Evolutionary conservation across 2,329 filamentous ascomycete species (phyloP).

Genomic region (Pyrenochaeta sp.): DNA sequence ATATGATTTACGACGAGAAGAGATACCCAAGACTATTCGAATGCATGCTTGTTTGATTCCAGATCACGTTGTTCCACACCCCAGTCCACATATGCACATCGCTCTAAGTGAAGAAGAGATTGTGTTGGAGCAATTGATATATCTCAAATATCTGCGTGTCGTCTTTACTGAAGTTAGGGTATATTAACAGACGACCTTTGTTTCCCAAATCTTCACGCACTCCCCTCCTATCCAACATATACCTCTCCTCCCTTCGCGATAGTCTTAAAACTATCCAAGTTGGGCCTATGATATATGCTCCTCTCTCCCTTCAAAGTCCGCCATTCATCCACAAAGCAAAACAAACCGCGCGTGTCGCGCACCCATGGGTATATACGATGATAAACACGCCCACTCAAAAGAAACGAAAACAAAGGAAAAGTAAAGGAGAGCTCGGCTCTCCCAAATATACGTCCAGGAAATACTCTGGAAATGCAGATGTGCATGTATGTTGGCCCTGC

Average conservation of each 20-base stretch:
- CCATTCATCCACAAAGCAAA: no score
- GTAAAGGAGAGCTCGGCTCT: no score
- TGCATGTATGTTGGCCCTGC: no score
- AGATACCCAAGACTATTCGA: neutral
- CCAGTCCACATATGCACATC: no score
- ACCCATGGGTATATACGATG: constrained; percentile 1
- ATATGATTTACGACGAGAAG: neutral
- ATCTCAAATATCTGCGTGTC: neutral
- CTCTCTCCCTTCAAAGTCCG: no score
- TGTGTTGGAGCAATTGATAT: neutral
- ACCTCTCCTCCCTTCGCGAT: neutral
- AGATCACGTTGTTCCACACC: no score
- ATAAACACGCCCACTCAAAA: neutral
- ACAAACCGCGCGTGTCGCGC: neutral
- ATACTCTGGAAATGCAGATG: no score
- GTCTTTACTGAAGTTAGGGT: neutral
- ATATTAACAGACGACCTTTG: neutral
- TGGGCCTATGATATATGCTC: neutral
- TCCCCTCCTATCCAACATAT: neutral
- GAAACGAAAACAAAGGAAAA: neutral
- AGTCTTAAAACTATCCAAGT: neutral
- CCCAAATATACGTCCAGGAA: no score
- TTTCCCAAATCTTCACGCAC: neutral
- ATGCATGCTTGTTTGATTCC: no score
- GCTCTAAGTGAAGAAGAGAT: no score